Base-by-base conservation (phyloP, 805 yeast genomes). In the Wickerhamomyces subpelliculosus region DNA sequence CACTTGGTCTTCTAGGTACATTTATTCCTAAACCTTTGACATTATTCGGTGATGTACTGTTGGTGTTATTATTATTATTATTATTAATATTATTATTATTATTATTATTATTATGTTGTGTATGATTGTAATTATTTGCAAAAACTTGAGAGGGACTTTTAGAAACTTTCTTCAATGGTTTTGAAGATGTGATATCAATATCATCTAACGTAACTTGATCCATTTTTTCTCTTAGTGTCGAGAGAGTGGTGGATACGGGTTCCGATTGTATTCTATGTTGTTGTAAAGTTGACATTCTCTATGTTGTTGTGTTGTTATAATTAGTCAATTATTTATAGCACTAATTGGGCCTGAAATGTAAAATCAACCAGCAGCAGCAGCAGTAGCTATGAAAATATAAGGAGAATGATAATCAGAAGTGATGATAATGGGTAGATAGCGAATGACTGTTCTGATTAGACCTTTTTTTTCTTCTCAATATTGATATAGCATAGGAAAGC, bases 1-100 rank as follows among this genome's bases (percentile, higher is more conserved):
- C 58, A 32, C 55, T 49, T 9, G 58, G 58, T 28, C 58, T 42
- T 19, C 52, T 43, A 1, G 53, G 46, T 5, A 40, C 9, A 3
- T 38, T 27, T 12, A 52, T 34, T 1, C 57, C 57, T 11, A 51
- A 30, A 1, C 55, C 57, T 24, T 42, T 47, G 13, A n/a, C 27
- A 25, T n/a, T 12, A 10, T 40, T 16, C 24, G 43, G 18, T 25
- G 39, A 30, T 4, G 27, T 25, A 25, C 8, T 25, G 4, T 10
- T n/a, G 18, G 10, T 26, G 47, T 37, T 18, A 27, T 8, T 13
- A 10, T 9, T n/a, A n/a, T n/a, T n/a, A n/a, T n/a, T n/a, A n/a
- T n/a, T n/a, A n/a, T n/a, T n/a, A n/a, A n/a, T n/a, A n/a, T n/a
- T n/a, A n/a, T n/a, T n/a, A n/a, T n/a, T n/a, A n/a, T n/a, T n/a